Conservation (phyloP, 768 basidiomycete genomes). For the Strobilomyces dryophilus region DNA sequence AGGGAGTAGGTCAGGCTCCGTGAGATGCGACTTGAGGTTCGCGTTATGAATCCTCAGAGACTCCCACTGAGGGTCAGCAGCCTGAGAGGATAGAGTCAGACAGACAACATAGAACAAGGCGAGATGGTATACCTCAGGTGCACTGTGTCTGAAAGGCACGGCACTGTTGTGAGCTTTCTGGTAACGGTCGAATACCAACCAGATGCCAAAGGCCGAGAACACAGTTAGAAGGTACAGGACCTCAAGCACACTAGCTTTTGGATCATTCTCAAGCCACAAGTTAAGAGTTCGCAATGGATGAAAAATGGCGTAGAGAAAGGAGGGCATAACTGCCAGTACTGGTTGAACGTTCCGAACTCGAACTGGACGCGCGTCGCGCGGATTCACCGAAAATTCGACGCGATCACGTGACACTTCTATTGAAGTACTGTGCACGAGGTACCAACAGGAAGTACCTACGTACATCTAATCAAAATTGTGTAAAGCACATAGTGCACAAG, state of each 20-base stretch:
- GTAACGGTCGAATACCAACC: slow-evolving; percentile 71
- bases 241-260: slow-evolving; percentile 50
- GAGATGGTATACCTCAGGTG: slow-evolving; percentile 50
- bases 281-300: slow-evolving; percentile 52
- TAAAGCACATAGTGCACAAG: too few species aligned
- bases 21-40: slow-evolving; percentile 60
- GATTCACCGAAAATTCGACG: slow-evolving; percentile 11
- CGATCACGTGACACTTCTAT: slow-evolving; percentile 20
- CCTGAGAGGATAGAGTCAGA: slow-evolving; percentile 34
- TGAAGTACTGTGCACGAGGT: not conserved
- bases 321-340: slow-evolving; percentile 21
- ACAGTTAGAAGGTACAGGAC: slow-evolving; percentile 62
- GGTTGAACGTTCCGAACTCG: not conserved
- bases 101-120: not conserved
- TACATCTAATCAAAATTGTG: too few species aligned
- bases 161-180: slow-evolving; percentile 71
- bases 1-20: slow-evolving; percentile 51
- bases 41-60: slow-evolving; percentile 54
- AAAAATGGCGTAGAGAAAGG: slow-evolving; percentile 37
- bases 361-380: slow-evolving; percentile 7
- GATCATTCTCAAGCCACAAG: slow-evolving; percentile 44
- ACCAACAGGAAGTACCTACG: too few species aligned
- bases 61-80: slow-evolving; percentile 56
- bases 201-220: slow-evolving; percentile 77
- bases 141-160: slow-evolving; percentile 56